Percentiles rank a stretch among this genome's conserved stretches.
These are phyloP conservation scores for Vicia faba DNA, from an alignment of 306 rosid species.

Conservation along the genomic window DNA sequence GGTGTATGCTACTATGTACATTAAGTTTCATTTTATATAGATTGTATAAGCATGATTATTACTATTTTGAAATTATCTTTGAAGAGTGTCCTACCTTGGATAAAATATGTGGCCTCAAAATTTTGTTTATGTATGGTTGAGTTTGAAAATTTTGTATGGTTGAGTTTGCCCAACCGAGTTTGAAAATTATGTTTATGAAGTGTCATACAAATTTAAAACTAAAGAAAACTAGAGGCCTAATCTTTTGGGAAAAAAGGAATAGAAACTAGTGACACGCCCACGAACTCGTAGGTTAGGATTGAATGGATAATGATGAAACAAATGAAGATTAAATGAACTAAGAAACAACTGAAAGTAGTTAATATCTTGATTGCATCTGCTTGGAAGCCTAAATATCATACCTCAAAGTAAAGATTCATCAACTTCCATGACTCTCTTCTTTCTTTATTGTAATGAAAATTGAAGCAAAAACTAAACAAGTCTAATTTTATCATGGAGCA, in stretches of 20 bases:
- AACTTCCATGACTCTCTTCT: conserved; percentile 22
- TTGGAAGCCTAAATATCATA: conserved; percentile 36
- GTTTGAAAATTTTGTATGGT: too few relatives aligned
- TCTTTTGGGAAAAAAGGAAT: too few relatives aligned
- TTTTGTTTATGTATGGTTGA: too few relatives aligned
- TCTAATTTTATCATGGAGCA: conserved; percentile 12
- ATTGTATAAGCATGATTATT: conserved; percentile 27
- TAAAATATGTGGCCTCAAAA: too few relatives aligned
- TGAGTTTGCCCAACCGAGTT: too few relatives aligned
- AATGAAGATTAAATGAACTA: background rate
- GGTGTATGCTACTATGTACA: conserved; percentile 39
- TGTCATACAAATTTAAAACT: too few relatives aligned
- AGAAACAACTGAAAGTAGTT: background rate
- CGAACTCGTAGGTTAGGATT: conserved; percentile 19
- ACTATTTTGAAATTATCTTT: conserved; percentile 15
- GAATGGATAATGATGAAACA: conserved; percentile 4
- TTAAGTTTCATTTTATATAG: conserved; percentile 9
- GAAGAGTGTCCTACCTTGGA: background rate
- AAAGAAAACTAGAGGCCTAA: too few relatives aligned
- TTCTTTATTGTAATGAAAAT: conserved; percentile 10
- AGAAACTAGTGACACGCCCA: background rate
- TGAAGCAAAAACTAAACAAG: background rate
- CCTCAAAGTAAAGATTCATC: conserved; percentile 33
- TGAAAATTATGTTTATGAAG: too few relatives aligned
- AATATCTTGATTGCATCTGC: conserved; percentile 28